These are phyloP conservation scores for Austroboletus festivus DNA, from an alignment of 768 basidiomycete species.

Conservation along the genomic window DNA sequence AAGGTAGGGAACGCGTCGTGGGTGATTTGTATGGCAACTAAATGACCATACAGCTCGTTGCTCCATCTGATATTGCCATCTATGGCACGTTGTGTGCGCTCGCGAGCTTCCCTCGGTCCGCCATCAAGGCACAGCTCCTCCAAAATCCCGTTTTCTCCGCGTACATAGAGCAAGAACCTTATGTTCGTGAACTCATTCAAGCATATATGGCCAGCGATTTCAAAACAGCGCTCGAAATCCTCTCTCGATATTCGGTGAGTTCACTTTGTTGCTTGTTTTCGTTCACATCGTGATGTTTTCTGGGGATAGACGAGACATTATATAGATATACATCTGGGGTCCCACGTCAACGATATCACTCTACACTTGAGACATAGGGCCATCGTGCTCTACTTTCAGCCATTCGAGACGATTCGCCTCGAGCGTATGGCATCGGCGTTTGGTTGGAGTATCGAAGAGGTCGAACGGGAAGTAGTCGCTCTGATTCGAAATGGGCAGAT, in stretches of 20 bases:
- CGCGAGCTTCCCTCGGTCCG: constrained; percentile 65
- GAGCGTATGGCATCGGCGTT: constrained; percentile 85
- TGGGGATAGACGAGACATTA: constrained; percentile 65
- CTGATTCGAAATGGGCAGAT: constrained; percentile 79
- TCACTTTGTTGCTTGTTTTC: background rate
- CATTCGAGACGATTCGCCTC: constrained; percentile 81
- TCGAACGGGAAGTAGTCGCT: constrained; percentile 68
- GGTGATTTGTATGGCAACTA: background rate
- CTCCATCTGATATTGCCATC: constrained; percentile 81
- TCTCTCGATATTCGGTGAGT: constrained; percentile 68
- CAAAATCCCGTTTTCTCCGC: constrained; percentile 68
- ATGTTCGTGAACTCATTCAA: constrained; percentile 81
- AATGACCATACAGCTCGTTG: constrained; percentile 47
- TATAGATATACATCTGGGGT: constrained; percentile 72
- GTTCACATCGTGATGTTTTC: background rate
- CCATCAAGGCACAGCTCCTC: constrained; percentile 64
- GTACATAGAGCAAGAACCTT: constrained; percentile 84
- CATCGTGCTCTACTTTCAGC: constrained; percentile 85
- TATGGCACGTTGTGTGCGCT: constrained; percentile 85
- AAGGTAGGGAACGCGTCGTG: constrained; percentile 43
- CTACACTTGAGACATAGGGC: constrained; percentile 73
- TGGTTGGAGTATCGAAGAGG: constrained; percentile 71
- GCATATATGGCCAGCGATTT: constrained; percentile 87
- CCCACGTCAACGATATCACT: constrained; percentile 64
- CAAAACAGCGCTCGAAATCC: constrained; percentile 72